Evolutionary conservation across 495 filamentous ascomycete species (phyloP).

Genomic region (Aspergillus leporis): DNA sequence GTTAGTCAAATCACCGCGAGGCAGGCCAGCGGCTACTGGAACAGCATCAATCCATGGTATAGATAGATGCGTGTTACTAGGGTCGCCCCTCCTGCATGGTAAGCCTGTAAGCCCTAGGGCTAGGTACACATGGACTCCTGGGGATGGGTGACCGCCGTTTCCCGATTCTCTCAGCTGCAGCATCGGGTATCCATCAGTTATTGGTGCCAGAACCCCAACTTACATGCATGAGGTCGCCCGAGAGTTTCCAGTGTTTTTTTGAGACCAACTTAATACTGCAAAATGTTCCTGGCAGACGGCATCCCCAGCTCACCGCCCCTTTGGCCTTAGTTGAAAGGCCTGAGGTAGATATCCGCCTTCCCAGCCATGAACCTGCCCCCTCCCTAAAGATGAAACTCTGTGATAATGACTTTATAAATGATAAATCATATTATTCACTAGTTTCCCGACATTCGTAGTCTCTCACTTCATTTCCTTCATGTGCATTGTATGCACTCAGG

Average conservation of each 20-base stretch:
- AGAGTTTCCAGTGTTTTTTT: not conserved
- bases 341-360: not conserved
- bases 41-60: not conserved
- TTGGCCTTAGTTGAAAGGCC: not conserved
- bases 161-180: conserved; percentile 4
- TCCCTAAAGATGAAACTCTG: not conserved
- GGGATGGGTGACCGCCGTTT: not conserved
- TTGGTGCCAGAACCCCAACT: conserved; percentile 7
- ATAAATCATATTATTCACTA: not conserved
- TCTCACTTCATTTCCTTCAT: not conserved
- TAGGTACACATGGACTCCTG: not conserved
- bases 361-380: not conserved
- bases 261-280: conserved; percentile 3
- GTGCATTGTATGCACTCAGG: no score
- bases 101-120: conserved; percentile 5
- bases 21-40: conserved; percentile 13
- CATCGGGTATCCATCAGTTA: conserved; percentile 7
- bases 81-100: conserved; percentile 5
- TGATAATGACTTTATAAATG: not conserved
- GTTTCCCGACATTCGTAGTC: not conserved
- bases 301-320: conserved; percentile 9
- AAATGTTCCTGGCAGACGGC: conserved; percentile 1
- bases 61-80: conserved; percentile 2
- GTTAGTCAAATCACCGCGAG: not conserved
- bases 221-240: not conserved